phyloP scores from a whole-genome alignment of 805 yeast species.

The Ogataea sp. region DNA sequence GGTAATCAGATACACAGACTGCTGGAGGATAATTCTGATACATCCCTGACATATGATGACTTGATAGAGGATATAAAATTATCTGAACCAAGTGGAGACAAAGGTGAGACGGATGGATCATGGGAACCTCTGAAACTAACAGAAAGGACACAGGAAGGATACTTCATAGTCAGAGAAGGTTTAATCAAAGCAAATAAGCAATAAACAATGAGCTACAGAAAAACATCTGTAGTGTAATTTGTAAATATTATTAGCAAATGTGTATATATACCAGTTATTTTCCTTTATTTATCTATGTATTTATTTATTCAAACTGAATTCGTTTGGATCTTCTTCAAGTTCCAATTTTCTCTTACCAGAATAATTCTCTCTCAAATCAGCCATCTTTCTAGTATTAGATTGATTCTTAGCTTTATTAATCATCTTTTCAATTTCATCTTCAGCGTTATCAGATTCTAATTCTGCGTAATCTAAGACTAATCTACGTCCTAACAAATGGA shows the following conservation, averaged over 20 bases:
- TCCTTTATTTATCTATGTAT: neutral
- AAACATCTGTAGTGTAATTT: no score
- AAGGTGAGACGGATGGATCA: slow-evolving; percentile 33
- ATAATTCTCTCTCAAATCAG: slow-evolving; percentile 53
- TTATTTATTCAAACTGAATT: slow-evolving; percentile 6
- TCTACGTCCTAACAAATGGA: slow-evolving; percentile 92
- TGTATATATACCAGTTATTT: no score
- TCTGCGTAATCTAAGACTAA: slow-evolving; percentile 90
- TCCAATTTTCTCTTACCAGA: slow-evolving; percentile 68
- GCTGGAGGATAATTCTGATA: slow-evolving; percentile 17
- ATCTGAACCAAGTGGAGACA: slow-evolving; percentile 12
- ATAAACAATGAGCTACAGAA: neutral
- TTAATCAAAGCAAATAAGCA: slow-evolving; percentile 28
- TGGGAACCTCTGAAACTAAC: slow-evolving; percentile 32
- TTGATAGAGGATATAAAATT: slow-evolving; percentile 19
- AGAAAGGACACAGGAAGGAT: slow-evolving; percentile 19
- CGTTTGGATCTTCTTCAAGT: slow-evolving; percentile 51
- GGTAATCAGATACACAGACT: slow-evolving; percentile 16
- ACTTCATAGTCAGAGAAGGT: slow-evolving; percentile 39
- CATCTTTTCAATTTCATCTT: slow-evolving; percentile 86
- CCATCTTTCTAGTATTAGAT: slow-evolving; percentile 66
- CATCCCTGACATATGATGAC: slow-evolving; percentile 21
- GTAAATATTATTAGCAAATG: no score
- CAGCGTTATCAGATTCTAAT: slow-evolving; percentile 73
- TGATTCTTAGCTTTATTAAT: slow-evolving; percentile 78